Percentiles rank a stretch among this genome's conserved stretches.
phyloP scores from a whole-genome alignment of 768 basidiomycete genomes.

The Piloderma croceum region DNA sequence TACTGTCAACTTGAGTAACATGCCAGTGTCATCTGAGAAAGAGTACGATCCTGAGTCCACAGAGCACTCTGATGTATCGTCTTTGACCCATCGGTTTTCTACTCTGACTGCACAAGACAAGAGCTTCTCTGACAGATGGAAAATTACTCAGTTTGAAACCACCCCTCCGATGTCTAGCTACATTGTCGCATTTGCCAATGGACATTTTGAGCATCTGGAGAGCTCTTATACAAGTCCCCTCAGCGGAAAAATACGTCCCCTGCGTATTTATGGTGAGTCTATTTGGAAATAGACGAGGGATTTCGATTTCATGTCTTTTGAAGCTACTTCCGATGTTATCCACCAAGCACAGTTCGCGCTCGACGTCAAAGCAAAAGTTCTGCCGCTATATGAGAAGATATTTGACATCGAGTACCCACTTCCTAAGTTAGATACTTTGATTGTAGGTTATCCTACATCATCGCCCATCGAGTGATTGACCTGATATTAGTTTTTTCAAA shows the following conservation, averaged over 20 bases:
- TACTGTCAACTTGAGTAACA: slow-evolving; percentile 81
- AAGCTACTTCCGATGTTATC: slow-evolving; percentile 78
- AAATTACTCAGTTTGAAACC: slow-evolving; percentile 72
- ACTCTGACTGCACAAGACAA: slow-evolving; percentile 33
- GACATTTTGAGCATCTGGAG: slow-evolving; percentile 68
- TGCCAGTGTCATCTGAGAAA: slow-evolving; percentile 67
- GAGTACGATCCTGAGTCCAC: slow-evolving; percentile 31
- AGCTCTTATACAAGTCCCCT: slow-evolving; percentile 73
- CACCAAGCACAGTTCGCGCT: slow-evolving; percentile 82
- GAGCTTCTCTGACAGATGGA: slow-evolving; percentile 49
- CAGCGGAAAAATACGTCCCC: slow-evolving; percentile 72
- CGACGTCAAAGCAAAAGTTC: slow-evolving; percentile 73
- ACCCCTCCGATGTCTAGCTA: slow-evolving; percentile 89
- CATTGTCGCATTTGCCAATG: slow-evolving; percentile 84
- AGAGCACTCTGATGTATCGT: slow-evolving; percentile 23
- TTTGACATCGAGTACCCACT: slow-evolving; percentile 92
- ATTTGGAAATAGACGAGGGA: background rate
- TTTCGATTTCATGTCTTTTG: background rate
- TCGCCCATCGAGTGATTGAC: slow-evolving; percentile 1
- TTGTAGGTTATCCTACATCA: slow-evolving; percentile 38
- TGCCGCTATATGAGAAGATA: slow-evolving; percentile 88
- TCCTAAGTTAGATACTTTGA: slow-evolving; percentile 91
- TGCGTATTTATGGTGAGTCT: slow-evolving; percentile 72
- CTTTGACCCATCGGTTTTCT: slow-evolving; percentile 38
- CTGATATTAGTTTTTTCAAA: slow-evolving; percentile 14